phyloP scores from a whole-genome alignment of 176 grass and related monocot species.

The Luzula sylvatica region DNA sequence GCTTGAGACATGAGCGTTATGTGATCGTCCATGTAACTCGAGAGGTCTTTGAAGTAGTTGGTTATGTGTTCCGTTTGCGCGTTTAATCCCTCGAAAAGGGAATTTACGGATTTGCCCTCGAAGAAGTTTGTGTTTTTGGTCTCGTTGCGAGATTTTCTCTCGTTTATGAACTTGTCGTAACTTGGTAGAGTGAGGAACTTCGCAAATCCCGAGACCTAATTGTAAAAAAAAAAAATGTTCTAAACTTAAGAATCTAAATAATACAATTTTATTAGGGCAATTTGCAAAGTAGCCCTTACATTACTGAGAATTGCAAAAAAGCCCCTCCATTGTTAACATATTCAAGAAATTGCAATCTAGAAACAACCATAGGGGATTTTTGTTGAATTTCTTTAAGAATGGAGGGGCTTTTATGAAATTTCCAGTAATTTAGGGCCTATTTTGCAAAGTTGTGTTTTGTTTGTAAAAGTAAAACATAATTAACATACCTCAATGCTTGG shows the following conservation, averaged over 20 bases:
- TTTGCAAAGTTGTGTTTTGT: too few species aligned
- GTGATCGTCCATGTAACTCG: conserved; percentile 46
- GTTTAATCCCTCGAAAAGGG: conserved; percentile 44
- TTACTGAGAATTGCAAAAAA: too few species aligned
- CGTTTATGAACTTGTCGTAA: conserved; percentile 48
- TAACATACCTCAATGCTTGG: conserved; percentile 54
- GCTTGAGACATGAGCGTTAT: conserved; percentile 34
- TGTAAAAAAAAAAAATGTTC: conserved; percentile 12
- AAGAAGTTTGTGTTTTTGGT: conserved; percentile 28
- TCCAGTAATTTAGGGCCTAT: too few species aligned
- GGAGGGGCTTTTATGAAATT: too few species aligned
- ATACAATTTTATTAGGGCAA: too few species aligned
- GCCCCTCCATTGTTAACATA: too few species aligned
- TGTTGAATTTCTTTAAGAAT: too few species aligned
- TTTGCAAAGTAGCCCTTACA: too few species aligned
- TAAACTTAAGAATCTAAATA: neutral
- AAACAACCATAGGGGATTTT: too few species aligned
- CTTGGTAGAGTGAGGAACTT: conserved; percentile 43
- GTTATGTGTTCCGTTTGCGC: conserved; percentile 33
- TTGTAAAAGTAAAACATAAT: conserved; percentile 1
- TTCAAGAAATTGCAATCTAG: too few species aligned
- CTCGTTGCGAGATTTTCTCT: conserved; percentile 29
- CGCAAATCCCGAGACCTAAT: conserved; percentile 39
- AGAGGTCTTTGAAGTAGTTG: conserved; percentile 50
- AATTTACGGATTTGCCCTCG: conserved; percentile 38